Percentiles rank a stretch among this genome's conserved stretches.
phyloP scores from a whole-genome alignment of 106 monocot genomes.

The Gastrodia elata region DNA sequence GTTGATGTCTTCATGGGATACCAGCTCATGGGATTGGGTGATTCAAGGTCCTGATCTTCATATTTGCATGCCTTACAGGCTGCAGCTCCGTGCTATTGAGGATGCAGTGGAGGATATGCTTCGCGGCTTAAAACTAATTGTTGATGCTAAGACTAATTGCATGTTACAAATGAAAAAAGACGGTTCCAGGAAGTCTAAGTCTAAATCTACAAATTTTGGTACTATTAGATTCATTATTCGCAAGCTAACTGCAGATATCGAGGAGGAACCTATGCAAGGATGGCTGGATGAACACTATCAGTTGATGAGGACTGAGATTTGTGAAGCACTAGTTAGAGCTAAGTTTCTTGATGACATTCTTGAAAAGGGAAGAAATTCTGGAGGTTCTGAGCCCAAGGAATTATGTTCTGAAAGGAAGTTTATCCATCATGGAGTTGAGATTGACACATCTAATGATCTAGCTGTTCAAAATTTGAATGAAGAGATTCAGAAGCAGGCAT shows the following conservation, averaged over 20 bases:
- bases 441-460: slow-evolving; percentile 33
- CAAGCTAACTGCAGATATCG: slow-evolving; percentile 72
- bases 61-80: slow-evolving; percentile 82
- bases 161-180: slow-evolving; percentile 49
- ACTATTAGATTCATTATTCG: slow-evolving; percentile 64
- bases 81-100: slow-evolving; percentile 92
- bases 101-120: slow-evolving; percentile 92
- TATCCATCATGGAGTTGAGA: slow-evolving; percentile 37
- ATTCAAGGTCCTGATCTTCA: slow-evolving; percentile 78
- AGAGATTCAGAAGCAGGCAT: slow-evolving; percentile 71
- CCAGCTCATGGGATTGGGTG: slow-evolving; percentile 75
- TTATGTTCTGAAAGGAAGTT: slow-evolving; percentile 33
- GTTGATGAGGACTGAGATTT: slow-evolving; percentile 74
- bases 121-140: slow-evolving; percentile 66
- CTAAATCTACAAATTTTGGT: slow-evolving; percentile 52
- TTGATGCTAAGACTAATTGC: slow-evolving; percentile 41
- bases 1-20: slow-evolving; percentile 47
- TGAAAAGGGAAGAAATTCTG: slow-evolving; percentile 16
- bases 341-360: slow-evolving; percentile 60
- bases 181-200: slow-evolving; percentile 43
- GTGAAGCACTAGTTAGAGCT: slow-evolving; percentile 49
- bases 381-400: slow-evolving; percentile 22
- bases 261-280: slow-evolving; percentile 96
- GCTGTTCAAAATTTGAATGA: slow-evolving; percentile 41
- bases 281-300: slow-evolving; percentile 98